phyloP scores from a whole-genome alignment of 202 grass and related monocot species.

The Setaria viridis region DNA sequence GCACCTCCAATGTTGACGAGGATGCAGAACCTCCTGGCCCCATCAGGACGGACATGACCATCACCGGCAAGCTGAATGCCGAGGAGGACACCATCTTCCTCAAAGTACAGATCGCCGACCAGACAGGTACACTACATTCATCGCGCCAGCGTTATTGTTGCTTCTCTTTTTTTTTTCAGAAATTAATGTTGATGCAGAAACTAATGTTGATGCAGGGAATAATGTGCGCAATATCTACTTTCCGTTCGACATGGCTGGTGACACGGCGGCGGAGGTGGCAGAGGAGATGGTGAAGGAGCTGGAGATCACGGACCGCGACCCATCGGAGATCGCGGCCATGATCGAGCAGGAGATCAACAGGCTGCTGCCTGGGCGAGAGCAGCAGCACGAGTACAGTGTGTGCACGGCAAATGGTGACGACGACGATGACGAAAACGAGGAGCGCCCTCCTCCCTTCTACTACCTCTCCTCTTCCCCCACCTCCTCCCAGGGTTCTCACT shows the following conservation, averaged over 20 bases:
- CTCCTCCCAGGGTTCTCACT: constrained; percentile 67
- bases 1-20: neutral
- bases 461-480: constrained; percentile 66
- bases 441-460: constrained; percentile 59
- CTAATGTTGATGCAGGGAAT: neutral
- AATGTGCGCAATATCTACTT: constrained; percentile 85
- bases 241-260: constrained; percentile 73
- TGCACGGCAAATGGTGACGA: constrained; percentile 22
- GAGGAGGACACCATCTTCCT: constrained; percentile 87
- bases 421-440: constrained; percentile 41
- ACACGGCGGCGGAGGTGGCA: constrained; percentile 81
- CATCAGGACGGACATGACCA: constrained; percentile 61
- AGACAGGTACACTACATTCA: constrained; percentile 44
- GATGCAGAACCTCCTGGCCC: neutral
- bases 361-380: constrained; percentile 63
- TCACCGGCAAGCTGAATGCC: constrained; percentile 88
- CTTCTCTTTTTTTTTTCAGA: neutral
- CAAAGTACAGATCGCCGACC: constrained; percentile 80
- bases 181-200: too few species aligned
- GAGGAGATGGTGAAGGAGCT: constrained; percentile 95
- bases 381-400: constrained; percentile 57
- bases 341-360: constrained; percentile 70
- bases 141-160: too few species aligned
- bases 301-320: constrained; percentile 69
- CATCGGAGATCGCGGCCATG: constrained; percentile 82